A percentile compares a stretch with the other conserved stretches of the same genome.
These are phyloP conservation scores for Aschersonia sp. DNA, from an alignment of 2,329 filamentous ascomycete species.

Conservation along the genomic window DNA sequence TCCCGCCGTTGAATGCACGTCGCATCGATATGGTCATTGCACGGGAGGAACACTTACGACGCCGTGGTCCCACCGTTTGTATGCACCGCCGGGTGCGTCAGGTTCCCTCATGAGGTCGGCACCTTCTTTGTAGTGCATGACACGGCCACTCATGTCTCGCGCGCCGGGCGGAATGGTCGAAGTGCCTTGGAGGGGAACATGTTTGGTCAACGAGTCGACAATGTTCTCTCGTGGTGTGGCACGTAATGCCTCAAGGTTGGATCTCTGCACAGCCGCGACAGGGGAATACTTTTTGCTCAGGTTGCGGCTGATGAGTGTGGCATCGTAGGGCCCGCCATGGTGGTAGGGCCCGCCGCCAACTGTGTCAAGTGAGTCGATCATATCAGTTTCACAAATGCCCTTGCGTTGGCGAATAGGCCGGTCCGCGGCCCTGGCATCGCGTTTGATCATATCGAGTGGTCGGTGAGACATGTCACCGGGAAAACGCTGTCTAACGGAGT, in stretches of 20 bases:
- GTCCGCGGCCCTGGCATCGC: conserved; percentile 50
- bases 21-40: neutral
- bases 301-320: conserved; percentile 63
- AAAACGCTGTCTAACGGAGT: conserved; percentile 26
- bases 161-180: conserved; percentile 62
- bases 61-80: conserved; percentile 54
- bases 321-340: conserved; percentile 83
- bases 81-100: conserved; percentile 55
- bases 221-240: conserved; percentile 73
- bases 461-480: conserved; percentile 50
- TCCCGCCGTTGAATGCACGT: too few relatives aligned
- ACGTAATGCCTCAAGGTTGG: conserved; percentile 61
- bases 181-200: conserved; percentile 70
- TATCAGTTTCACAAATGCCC: conserved; percentile 54
- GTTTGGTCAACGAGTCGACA: conserved; percentile 53
- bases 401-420: conserved; percentile 54
- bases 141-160: conserved; percentile 50
- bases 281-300: conserved; percentile 47
- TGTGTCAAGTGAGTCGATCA: conserved; percentile 70
- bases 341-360: conserved; percentile 52
- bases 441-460: conserved; percentile 51
- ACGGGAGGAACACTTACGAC: conserved; percentile 37
- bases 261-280: conserved; percentile 57
- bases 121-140: conserved; percentile 74
- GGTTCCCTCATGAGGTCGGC: conserved; percentile 68